Base-by-base conservation (phyloP, 1,139 yeast species). In the Zygosaccharomyces sapae region DNA sequence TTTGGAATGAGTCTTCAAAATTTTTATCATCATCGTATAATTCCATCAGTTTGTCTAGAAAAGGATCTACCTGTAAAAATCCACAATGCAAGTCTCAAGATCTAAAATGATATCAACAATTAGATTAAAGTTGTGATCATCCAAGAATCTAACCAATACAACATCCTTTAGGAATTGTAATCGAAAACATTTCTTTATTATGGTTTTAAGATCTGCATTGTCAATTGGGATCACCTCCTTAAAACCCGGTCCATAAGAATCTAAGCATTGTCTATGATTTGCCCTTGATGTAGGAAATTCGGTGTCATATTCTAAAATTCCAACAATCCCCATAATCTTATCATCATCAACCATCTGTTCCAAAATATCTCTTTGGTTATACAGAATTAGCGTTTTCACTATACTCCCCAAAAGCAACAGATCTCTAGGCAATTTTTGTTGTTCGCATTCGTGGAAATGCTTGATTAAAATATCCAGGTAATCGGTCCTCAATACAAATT, bases 261-360 rank as follows among this genome's bases (percentile, higher is more conserved):
- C 62, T 30, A 88, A 67, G 59, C 79, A 82, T 16, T 77, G 79
- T 41, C 97, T 72, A 67, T 87, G 88, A 56, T 86, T 83, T 1
- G 96, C 88, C 65, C 87, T 89, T 54, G 76, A 73, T 19, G 74
- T 74, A 0, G 96, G 95, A 58, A 76, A 86, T 48, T 86, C 95
- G 0, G 94, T 86, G 62, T 90, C 97, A 65, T 90, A 92, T 64
- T 92, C 98, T 42, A 92, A 69, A n/a, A 88, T 84, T 0, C 96
- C 95, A 7, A 84, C 77, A 4, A 86, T 69, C 0, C 86, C 86
- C 56, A 75, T 59, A 31, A 87, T 74, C 47, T 77, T 72, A 3
- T 75, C 76, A 54, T 85, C 92, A 12, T 77, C 75, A 2, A 87
- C 69, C 46, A 90, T 74, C 38, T 76, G 71, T 50, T 88, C 96